Percentiles rank a stretch among this genome's conserved stretches.
Evolutionary conservation across 1,284 basidiomycete species (phyloP).

Genomic region (Kwoniella shivajii): DNA sequence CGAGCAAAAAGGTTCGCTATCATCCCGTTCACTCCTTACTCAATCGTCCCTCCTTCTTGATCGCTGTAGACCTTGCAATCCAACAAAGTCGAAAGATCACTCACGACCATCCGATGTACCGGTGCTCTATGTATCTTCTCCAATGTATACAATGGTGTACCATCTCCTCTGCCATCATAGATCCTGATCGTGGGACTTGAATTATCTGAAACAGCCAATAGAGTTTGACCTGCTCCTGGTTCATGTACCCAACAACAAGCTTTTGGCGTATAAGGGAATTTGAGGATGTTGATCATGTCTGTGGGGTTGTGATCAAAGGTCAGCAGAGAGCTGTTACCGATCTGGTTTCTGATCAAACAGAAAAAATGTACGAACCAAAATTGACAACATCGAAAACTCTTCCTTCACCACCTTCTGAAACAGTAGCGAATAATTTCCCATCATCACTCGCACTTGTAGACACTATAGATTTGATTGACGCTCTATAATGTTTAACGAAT

Average conservation of each 20-base stretch:
- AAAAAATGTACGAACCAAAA: slow-evolving; percentile 66
- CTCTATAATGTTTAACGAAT: slow-evolving; percentile 91
- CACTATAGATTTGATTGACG: slow-evolving; percentile 79
- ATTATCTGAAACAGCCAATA: slow-evolving; percentile 89
- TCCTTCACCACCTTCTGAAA: slow-evolving; percentile 79
- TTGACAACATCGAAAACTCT: slow-evolving; percentile 98
- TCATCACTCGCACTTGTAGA: slow-evolving; percentile 86
- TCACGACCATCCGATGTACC: slow-evolving; percentile 85
- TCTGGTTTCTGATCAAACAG: neutral
- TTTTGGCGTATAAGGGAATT: slow-evolving; percentile 78
- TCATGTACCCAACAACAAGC: slow-evolving; percentile 92
- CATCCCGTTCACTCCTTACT: too few species aligned
- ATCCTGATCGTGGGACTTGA: slow-evolving; percentile 74
- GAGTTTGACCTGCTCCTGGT: slow-evolving; percentile 79
- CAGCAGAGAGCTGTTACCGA: too few species aligned
- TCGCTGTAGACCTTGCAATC: too few species aligned
- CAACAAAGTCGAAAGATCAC: too few species aligned
- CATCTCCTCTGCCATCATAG: slow-evolving; percentile 89
- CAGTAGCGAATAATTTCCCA: slow-evolving; percentile 86
- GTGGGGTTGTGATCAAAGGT: too few species aligned
- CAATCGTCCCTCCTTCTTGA: too few species aligned
- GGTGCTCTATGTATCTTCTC: slow-evolving; percentile 79
- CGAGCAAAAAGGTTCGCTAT: too few species aligned
- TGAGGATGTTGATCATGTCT: slow-evolving; percentile 99
- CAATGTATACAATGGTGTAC: slow-evolving; percentile 71